phyloP scores from a whole-genome alignment of 208 protist genomes.

The Crithidia fasciculata region DNA sequence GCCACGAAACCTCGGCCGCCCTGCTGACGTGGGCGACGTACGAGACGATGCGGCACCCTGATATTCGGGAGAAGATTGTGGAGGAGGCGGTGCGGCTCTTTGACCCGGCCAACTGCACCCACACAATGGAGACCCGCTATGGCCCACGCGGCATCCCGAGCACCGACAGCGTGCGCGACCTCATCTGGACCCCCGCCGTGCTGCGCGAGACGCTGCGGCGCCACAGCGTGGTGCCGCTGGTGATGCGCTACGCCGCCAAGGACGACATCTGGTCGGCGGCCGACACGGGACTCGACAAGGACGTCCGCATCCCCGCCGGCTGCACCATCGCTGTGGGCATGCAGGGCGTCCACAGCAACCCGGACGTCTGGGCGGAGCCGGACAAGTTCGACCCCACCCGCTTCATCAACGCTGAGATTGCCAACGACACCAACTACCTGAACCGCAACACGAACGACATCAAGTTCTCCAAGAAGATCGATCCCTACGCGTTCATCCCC shows the following conservation, averaged over 20 bases:
- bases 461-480: constrained; percentile 71
- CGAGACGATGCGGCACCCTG: constrained; percentile 74
- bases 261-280: constrained; percentile 75
- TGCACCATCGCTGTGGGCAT: constrained; percentile 85
- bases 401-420: constrained; percentile 81
- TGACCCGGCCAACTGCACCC: constrained; percentile 65
- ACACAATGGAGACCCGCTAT: constrained; percentile 60
- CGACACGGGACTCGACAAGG: constrained; percentile 77
- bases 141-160: constrained; percentile 69
- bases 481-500: constrained; percentile 91
- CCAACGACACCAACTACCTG: constrained; percentile 75
- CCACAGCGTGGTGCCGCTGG: constrained; percentile 88
- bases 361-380: constrained; percentile 82
- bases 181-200: constrained; percentile 78
- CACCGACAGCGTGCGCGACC: constrained; percentile 58
- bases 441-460: constrained; percentile 35
- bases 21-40: constrained; percentile 92
- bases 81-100: constrained; percentile 76
- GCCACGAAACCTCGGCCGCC: constrained; percentile 90
- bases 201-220: constrained; percentile 88
- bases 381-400: constrained; percentile 80
- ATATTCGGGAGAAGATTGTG: constrained; percentile 58
- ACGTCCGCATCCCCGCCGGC: constrained; percentile 75
- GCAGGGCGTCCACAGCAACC: constrained; percentile 80
- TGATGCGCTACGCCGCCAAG: constrained; percentile 80